phyloP scores from a whole-genome alignment of 1,284 basidiomycete genomes.

The Phenoliferia sp. region DNA sequence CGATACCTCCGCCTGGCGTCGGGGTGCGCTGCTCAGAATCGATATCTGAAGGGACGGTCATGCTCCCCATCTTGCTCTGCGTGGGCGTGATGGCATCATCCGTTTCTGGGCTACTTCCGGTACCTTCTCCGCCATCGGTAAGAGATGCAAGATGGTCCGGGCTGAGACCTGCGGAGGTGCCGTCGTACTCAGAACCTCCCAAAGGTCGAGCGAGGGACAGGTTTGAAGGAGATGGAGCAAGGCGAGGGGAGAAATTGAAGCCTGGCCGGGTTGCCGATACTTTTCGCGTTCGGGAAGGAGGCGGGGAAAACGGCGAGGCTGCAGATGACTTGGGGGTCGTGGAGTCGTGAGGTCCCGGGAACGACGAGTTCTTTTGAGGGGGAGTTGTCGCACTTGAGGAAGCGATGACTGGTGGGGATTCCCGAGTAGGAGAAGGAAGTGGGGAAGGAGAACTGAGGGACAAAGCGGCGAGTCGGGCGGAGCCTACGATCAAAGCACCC shows the following conservation, averaged over 20 bases:
- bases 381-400: too few relatives aligned
- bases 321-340: constrained; percentile 10
- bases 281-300: neutral
- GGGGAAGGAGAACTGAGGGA: constrained; percentile 3
- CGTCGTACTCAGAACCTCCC: neutral
- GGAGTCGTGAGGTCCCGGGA: neutral
- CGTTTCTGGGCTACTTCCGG: neutral
- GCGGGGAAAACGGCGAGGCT: neutral
- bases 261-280: too few relatives aligned
- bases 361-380: too few relatives aligned
- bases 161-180: neutral
- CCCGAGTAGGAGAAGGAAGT: constrained; percentile 3
- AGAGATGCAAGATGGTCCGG: neutral
- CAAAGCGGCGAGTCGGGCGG: constrained; percentile 18
- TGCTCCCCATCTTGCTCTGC: constrained; percentile 16
- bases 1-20: constrained; percentile 1
- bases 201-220: constrained; percentile 11
- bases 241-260: too few relatives aligned
- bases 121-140: neutral
- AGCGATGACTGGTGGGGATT: too few relatives aligned
- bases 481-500: constrained; percentile 2
- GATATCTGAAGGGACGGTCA: neutral
- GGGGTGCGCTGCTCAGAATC: constrained; percentile 21
- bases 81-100: constrained; percentile 16
- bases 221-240: neutral